Evolutionary conservation across 2,329 filamentous ascomycete genomes (phyloP), one percentile per base, ranked within the genome.

Genomic region (Fusarium nematophilum): DNA sequence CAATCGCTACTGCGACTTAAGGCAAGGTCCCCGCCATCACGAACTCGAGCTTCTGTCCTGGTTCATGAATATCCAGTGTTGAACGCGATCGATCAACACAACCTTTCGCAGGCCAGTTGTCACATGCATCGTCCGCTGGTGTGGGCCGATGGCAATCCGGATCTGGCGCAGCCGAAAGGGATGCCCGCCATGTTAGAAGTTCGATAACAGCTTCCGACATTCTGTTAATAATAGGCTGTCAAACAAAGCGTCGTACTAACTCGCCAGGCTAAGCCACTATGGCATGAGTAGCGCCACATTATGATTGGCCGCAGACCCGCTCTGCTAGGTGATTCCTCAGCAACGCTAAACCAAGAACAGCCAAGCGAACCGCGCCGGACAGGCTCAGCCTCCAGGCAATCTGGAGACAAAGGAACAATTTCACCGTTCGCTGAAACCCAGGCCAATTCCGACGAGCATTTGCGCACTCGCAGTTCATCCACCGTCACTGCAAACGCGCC

Each of bases 391-490:
- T 67, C 53, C 43, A 54, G 53, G 55, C 66, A 66, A 59, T 57
- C 51, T 62, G 53, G 59, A 54, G 60, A 60, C 60, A 46, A 46
- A 51, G 52, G 64, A 39, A 39, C 47, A 69, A 70, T 67, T 70
- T 72, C 66, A 64, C 60, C 62, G 57, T 65, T 59, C 58, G 62
- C 68, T 69, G 69, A 71, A 70, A 71, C 69, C 64, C 66, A 72
- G 68, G 64, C 70, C 63, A 72, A 68, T 67, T 64, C 68, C 66
- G 68, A 71, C 58, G 67, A 70, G 63, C 62, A 70, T 66, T 59
- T 45, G 53, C 59, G 59, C 59, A 62, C 49, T 68, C 54, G 64
- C 67, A 68, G 67, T 69, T 64, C 56, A 69, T 68, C 62, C 61
- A 58, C 58, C 65, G 53, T 46, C 43, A 56, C 57, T 48, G 46